Percentiles rank a stretch among this genome's conserved stretches.
Conservation (phyloP, 2,329 filamentous ascomycete genomes). For the Calonectria montana region DNA sequence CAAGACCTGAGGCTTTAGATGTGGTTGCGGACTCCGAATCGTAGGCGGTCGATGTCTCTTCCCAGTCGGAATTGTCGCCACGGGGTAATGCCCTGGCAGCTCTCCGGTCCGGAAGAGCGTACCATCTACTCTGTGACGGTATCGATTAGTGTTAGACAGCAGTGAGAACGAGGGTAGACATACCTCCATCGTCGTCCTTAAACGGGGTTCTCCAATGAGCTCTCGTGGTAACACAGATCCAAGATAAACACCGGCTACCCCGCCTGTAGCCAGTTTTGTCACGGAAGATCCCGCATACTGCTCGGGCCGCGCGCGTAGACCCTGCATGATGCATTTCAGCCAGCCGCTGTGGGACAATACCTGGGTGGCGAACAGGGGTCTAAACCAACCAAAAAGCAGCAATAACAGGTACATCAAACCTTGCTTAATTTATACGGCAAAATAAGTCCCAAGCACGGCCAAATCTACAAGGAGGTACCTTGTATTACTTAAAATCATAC, state of each 20-base stretch:
- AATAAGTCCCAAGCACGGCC: background rate
- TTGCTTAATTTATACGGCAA: background rate
- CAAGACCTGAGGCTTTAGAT: background rate
- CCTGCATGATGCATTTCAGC: background rate
- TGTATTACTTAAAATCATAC: background rate
- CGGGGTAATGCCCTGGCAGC: background rate
- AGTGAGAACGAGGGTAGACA: background rate
- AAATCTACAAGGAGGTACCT: background rate
- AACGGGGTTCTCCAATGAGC: background rate
- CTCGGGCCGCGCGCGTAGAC: background rate
- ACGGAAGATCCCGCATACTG: background rate
- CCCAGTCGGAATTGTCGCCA: background rate
- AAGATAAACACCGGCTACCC: background rate
- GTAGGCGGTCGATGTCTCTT: background rate
- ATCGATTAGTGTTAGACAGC: background rate
- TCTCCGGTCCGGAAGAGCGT: background rate
- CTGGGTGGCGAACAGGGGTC: background rate
- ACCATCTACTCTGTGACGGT: background rate
- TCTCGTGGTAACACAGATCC: background rate
- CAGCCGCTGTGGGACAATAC: background rate
- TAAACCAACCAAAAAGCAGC: background rate
- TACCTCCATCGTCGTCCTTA: background rate
- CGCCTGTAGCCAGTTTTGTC: background rate
- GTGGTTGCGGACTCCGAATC: background rate
- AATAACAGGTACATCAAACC: background rate